A percentile compares a stretch with the other conserved stretches of the same genome.
Evolutionary conservation across 768 basidiomycete species (phyloP).

Genomic region (Lactarius tabidus): DNA sequence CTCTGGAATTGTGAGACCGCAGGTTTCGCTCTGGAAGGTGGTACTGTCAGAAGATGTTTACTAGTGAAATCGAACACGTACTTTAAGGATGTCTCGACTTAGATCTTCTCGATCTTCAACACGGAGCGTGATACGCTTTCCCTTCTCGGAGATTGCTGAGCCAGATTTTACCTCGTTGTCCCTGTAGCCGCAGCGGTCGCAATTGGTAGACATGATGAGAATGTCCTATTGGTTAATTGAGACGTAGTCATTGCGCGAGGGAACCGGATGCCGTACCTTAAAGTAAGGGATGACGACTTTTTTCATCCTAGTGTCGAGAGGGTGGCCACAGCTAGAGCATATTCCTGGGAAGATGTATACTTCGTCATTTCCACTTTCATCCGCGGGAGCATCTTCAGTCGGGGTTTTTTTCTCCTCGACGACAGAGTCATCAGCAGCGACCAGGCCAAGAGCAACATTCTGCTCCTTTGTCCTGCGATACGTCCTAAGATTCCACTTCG

Average conservation of each 20-base stretch:
- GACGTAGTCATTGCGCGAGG: background rate
- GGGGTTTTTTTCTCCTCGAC: conserved; percentile 20
- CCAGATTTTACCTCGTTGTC: conserved; percentile 99
- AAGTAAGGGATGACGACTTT: conserved; percentile 96
- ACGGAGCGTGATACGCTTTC: conserved; percentile 82
- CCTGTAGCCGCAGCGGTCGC: conserved; percentile 89
- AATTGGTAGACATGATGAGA: conserved; percentile 97
- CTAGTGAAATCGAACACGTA: conserved; percentile 31
- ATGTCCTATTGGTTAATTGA: conserved; percentile 60
- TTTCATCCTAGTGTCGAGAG: conserved; percentile 89
- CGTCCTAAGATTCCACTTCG: conserved; percentile 86
- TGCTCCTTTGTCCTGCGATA: conserved; percentile 79
- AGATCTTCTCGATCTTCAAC: conserved; percentile 93
- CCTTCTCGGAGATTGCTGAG: conserved; percentile 79
- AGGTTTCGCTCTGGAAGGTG: conserved; percentile 78
- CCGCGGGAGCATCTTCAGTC: conserved; percentile 26
- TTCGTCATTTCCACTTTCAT: conserved; percentile 67
- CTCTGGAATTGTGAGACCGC: conserved; percentile 86
- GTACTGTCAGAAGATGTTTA: background rate
- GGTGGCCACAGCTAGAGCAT: conserved; percentile 85
- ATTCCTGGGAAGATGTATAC: conserved; percentile 81
- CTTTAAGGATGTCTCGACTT: conserved; percentile 91
- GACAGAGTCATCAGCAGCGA: conserved; percentile 42
- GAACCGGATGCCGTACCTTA: conserved; percentile 48
- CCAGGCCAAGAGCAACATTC: conserved; percentile 74